These are phyloP conservation scores for Mrakiaceae sp. DNA, from an alignment of 1,284 basidiomycete genomes.

Conservation along the genomic window DNA sequence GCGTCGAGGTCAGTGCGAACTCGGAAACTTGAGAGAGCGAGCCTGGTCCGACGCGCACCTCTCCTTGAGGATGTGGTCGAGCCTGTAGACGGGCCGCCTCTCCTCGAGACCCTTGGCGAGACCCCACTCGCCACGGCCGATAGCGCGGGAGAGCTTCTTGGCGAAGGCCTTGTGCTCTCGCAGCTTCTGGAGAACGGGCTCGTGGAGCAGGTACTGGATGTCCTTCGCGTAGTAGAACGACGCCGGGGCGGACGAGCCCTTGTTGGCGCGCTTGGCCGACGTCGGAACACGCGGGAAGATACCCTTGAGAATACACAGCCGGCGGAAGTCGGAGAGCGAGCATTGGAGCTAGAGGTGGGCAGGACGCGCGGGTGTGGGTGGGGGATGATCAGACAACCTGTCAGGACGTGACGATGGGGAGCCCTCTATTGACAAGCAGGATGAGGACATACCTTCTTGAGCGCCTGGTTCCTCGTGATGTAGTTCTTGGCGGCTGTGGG, in stretches of 20 bases:
- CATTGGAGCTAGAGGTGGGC: constrained; percentile 61
- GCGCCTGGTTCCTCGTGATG: constrained; percentile 76
- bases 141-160: constrained; percentile 86
- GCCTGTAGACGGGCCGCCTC: constrained; percentile 70
- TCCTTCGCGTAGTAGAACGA: constrained; percentile 99
- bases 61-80: constrained; percentile 98
- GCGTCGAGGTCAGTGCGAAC: not conserved
- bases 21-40: not conserved
- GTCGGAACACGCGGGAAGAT: constrained; percentile 81
- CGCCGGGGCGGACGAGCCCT: constrained; percentile 90
- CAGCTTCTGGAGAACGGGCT: constrained; percentile 89
- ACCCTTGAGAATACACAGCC: constrained; percentile 98
- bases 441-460: constrained; percentile 48
- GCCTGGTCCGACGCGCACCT: constrained; percentile 44
- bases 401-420: not conserved
- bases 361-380: not conserved
- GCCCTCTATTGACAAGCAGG: not conserved
- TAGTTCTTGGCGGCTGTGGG: constrained; percentile 69
- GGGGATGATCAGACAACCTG: not conserved
- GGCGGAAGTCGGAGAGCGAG: constrained; percentile 91
- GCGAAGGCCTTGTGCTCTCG: constrained; percentile 98
- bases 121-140: constrained; percentile 90
- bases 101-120: constrained; percentile 90
- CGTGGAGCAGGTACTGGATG: constrained; percentile 93
- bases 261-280: constrained; percentile 88